phyloP scores from a whole-genome alignment of 768 basidiomycete species.

The Tulasnella sp. region DNA sequence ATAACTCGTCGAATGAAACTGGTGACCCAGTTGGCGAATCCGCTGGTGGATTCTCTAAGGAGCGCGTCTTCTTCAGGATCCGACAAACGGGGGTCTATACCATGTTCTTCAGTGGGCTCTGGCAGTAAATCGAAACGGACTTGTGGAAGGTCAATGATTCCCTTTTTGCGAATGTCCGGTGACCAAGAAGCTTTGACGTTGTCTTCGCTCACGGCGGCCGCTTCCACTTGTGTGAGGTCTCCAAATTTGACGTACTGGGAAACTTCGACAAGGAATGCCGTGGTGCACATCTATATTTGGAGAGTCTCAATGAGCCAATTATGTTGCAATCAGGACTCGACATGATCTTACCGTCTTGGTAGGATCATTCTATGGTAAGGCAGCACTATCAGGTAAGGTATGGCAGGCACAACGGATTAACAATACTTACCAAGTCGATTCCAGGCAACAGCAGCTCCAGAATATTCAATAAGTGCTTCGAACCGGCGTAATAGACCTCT shows the following conservation, averaged over 20 bases:
- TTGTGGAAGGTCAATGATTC: background rate
- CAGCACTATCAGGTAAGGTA: slow-evolving; percentile 13
- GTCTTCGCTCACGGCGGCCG: slow-evolving; percentile 44
- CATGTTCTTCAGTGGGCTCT: slow-evolving; percentile 18
- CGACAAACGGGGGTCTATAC: slow-evolving; percentile 24
- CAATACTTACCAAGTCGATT: slow-evolving; percentile 45
- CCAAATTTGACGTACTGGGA: slow-evolving; percentile 71
- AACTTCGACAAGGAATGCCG: slow-evolving; percentile 62
- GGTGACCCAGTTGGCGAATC: slow-evolving; percentile 73
- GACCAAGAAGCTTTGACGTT: slow-evolving; percentile 49
- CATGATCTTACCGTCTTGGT: slow-evolving; percentile 31
- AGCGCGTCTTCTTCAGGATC: slow-evolving; percentile 48
- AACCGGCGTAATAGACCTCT: slow-evolving; percentile 68
- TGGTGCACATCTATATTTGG: slow-evolving; percentile 69
- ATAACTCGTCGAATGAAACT: slow-evolving; percentile 66
- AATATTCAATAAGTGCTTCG: slow-evolving; percentile 76
- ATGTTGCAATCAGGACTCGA: too few relatives aligned
- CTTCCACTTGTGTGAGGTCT: slow-evolving; percentile 48
- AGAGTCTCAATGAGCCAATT: slow-evolving; percentile 23
- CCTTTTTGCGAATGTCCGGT: slow-evolving; percentile 22
- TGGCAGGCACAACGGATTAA: slow-evolving; percentile 59
- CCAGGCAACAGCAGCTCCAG: slow-evolving; percentile 84
- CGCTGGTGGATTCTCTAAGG: slow-evolving; percentile 64
- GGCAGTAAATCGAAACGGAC: slow-evolving; percentile 2
- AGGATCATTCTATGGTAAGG: slow-evolving; percentile 58